Evolutionary conservation across 306 rosid species (phyloP).

Genomic region (Quercus wislizeni): DNA sequence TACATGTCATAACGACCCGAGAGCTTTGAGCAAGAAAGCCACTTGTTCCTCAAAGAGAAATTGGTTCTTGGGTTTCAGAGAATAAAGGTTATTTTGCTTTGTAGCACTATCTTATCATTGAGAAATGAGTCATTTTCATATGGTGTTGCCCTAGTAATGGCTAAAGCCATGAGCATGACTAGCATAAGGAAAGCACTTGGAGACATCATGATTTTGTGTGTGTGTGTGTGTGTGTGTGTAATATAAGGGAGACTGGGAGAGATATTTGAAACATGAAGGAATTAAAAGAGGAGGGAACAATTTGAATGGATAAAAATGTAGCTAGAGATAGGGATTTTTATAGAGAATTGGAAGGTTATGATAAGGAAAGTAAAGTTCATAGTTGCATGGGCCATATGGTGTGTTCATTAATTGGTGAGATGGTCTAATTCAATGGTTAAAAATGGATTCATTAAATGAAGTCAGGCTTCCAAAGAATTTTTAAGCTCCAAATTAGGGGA

Average conservation of each 20-base stretch:
- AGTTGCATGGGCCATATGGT: constrained; percentile 1
- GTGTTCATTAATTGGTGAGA: constrained; percentile 14
- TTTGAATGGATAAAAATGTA: constrained; percentile 21
- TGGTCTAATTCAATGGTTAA: constrained; percentile 37
- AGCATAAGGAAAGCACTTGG: constrained; percentile 28
- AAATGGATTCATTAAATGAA: not conserved
- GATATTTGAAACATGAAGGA: not conserved
- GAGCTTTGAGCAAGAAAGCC: constrained; percentile 27
- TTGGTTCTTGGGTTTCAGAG: not conserved
- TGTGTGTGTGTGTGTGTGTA: not conserved
- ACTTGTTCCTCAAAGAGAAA: constrained; percentile 28
- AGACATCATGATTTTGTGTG: constrained; percentile 30
- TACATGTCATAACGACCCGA: constrained; percentile 26
- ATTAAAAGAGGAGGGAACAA: not conserved
- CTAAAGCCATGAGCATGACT: constrained; percentile 39
- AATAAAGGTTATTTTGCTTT: too few relatives aligned
- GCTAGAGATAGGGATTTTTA: constrained; percentile 25
- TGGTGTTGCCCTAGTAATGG: constrained; percentile 20
- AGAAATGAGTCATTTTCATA: not conserved
- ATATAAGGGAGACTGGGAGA: too few relatives aligned
- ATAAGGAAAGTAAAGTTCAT: not conserved
- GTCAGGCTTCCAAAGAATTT: constrained; percentile 33
- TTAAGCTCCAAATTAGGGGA: not conserved
- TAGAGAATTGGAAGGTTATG: constrained; percentile 12
- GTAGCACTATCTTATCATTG: not conserved